Evolutionary conservation across 2,329 filamentous ascomycete genomes (phyloP), one percentile per base, ranked within the genome.

Genomic region (Fusarium domesticum): DNA sequence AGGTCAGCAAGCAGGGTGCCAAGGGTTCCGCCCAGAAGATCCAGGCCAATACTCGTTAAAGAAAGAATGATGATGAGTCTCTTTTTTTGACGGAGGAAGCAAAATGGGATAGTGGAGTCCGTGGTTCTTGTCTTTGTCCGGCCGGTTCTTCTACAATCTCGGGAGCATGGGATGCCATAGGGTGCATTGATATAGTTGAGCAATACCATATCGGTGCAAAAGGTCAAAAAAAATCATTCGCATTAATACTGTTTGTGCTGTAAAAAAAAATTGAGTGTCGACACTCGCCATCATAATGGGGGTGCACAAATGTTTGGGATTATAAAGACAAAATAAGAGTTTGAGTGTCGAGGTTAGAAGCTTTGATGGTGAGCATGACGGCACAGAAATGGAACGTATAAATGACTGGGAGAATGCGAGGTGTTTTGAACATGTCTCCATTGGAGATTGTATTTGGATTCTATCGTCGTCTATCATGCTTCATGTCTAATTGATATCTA

Each of bases 1-100:
- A 95, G 71, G 78, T 85, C 72, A 91, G 89, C 84, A 98, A 98
- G 88, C 89, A 96, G 83, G 90, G 89, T 68, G 85, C 89, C 60
- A 96, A 95, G 84, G 93, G 93, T 67, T 83, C 90, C 62, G 83
- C 81, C 64, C 74, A 78, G 69, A 96, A 96, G 87, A 84, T 89
- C 64, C 80, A 85, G 70, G 84, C 88, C 70, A 91, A 85, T 69
- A 85, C 81, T 77, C 90, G 90, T 77, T 96, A 68, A 67, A 53
- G 43, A 38, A 51, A 43, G 45, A 43, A 49, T 23, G 11, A 28
- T 28, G 23, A 28, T 28, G 14, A 28, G 23, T 8, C 7, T n/a
- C n/a, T n/a, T 12, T 28, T 35, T 47, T 43, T 37, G 42, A 51
- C 50, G 35, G 41, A 47, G 49, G 51, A 50, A 53, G 48, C 23